These are phyloP conservation scores for Dendrobium huoshanense DNA, from an alignment of 106 monocot genomes.

Conservation along the genomic window DNA sequence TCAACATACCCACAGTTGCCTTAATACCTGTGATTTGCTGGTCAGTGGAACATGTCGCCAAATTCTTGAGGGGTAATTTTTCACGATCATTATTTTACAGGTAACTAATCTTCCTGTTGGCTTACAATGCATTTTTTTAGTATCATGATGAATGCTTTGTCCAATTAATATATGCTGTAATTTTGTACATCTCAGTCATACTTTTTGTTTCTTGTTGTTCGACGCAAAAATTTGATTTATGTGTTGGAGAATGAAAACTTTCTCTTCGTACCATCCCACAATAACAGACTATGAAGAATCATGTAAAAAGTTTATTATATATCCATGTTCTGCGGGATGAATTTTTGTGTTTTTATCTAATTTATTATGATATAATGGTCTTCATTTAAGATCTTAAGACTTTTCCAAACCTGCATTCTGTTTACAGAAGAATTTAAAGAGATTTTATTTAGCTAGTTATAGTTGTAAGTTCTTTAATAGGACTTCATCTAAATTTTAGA, in stretches of 20 bases:
- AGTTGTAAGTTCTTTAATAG: background rate
- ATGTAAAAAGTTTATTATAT: background rate
- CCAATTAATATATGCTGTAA: background rate
- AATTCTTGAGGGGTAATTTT: constrained; percentile 68
- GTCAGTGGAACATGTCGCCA: constrained; percentile 59
- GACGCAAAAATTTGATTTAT: background rate
- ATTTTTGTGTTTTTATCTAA: background rate
- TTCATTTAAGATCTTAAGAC: background rate
- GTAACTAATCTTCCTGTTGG: constrained; percentile 15
- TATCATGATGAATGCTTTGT: background rate
- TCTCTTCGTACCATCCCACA: background rate
- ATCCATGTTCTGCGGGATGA: background rate
- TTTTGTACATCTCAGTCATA: background rate
- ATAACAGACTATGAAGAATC: background rate
- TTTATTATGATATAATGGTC: no score
- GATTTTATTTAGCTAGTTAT: background rate
- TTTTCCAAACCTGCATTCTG: background rate
- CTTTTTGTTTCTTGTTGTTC: background rate
- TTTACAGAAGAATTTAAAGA: background rate
- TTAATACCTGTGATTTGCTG: constrained; percentile 80
- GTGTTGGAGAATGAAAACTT: background rate
- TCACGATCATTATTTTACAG: constrained; percentile 55
- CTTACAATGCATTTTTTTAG: background rate
- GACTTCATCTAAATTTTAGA: background rate
- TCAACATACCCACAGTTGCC: constrained; percentile 47